Base-by-base conservation (phyloP, 1,284 basidiomycete genomes). In the Dichomitus squalens region DNA sequence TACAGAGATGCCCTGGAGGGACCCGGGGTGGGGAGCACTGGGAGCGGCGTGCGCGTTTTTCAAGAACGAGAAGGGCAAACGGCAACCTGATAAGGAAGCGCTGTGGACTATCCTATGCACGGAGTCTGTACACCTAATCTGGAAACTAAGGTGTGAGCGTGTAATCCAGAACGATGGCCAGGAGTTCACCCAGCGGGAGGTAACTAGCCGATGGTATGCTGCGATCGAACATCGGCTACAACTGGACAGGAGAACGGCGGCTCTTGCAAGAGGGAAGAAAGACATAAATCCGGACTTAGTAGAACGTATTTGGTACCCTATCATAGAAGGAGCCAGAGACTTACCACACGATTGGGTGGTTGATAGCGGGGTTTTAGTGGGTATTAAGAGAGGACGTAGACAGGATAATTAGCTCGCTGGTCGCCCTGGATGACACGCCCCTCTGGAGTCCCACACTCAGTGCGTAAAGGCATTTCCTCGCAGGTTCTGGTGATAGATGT, bases 121-220 rank as follows among this genome's bases (percentile, higher is more conserved):
- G 0, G 71, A 75, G 47, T 59, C 70, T 0, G 66, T 66, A 0
- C 60, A 72, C 52, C 60, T 74, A 1, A 70, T 73, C 16, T 75
- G 72, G 73, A 66, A 63, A 35, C 41, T 73, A 3, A 40, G 71
- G 16, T 65, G 64, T 47, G 65, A 72, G 27, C 20, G 68, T 11
- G 60, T 65, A 0, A 70, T 73, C 3, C 23, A 36, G 23, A 38
- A 51, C 1, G 44, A 58, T 1, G 53, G 50, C 0, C 39, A 2
- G 0, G 25, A 53, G 3, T 51, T 57, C 57, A 20, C 60, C 0
- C 9, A 33, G 8, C 5, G 1, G 2, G 60, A 65, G 39, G 53
- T 64, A 0, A 14, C 12, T 0, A 57, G 49, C 27, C 12, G 59
- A 11, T 67, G 64, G 64, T 39, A 33, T 4, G 33, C 50, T 0